Percentiles rank a stretch among this genome's conserved stretches.
Evolutionary conservation across 2,329 filamentous ascomycete species (phyloP).

Genomic region (Fusarium secorum): DNA sequence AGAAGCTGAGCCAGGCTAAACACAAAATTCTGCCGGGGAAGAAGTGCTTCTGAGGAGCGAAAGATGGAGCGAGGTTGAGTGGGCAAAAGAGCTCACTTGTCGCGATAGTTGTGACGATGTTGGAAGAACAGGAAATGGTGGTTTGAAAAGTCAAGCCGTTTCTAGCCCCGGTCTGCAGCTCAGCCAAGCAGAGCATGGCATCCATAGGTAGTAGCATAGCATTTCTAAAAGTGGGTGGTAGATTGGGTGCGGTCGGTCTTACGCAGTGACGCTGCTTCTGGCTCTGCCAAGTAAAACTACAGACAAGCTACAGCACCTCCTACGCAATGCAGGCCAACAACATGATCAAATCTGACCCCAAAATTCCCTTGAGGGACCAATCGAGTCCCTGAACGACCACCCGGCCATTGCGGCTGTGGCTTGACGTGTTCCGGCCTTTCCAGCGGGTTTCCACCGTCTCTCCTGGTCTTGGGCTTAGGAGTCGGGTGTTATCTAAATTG

Average conservation of each 20-base stretch:
- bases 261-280: conserved; percentile 31
- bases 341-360: conserved; percentile 24
- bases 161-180: conserved; percentile 11
- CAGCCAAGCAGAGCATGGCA: neutral
- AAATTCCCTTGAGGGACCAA: conserved; percentile 19
- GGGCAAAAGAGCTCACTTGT: conserved; percentile 32
- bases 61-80: conserved; percentile 10
- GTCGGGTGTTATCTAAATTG: conserved; percentile 4
- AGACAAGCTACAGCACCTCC: conserved; percentile 3
- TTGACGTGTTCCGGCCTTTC: conserved; percentile 35
- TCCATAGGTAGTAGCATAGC: neutral
- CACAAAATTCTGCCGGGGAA: neutral
- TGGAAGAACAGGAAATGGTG: conserved; percentile 35
- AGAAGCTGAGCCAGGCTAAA: neutral
- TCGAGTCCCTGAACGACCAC: conserved; percentile 5
- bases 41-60: conserved; percentile 5
- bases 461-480: neutral
- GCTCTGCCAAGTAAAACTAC: conserved; percentile 26
- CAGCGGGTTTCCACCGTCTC: conserved; percentile 15
- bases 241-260: neutral
- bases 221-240: conserved; percentile 39
- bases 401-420: conserved; percentile 33
- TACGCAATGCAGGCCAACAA: conserved; percentile 16
- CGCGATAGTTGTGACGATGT: conserved; percentile 31
- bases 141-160: conserved; percentile 37